Conservation (phyloP, 1,139 yeast species). For the Debaryomyces nepalensis region DNA sequence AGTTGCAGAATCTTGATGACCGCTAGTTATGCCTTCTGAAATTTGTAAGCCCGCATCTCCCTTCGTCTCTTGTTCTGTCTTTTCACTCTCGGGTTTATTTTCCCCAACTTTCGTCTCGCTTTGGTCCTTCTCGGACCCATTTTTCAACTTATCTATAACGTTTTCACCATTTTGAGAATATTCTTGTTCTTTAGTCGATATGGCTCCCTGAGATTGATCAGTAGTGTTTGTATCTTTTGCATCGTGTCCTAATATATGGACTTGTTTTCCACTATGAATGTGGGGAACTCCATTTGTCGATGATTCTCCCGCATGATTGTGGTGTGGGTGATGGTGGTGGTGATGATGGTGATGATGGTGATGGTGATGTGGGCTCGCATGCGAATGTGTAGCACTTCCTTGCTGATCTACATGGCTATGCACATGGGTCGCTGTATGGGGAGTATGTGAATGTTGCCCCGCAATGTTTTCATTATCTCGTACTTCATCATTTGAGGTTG, state of each 20-base stretch:
- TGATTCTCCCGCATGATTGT: conserved; percentile 6
- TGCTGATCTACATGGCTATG: neutral
- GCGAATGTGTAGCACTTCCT: conserved; percentile 18
- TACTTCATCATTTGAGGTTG: conserved; percentile 10
- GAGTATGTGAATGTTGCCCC: conserved; percentile 2
- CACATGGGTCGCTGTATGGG: neutral
- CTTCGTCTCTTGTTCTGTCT: neutral
- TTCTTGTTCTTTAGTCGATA: neutral
- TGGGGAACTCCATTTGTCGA: conserved; percentile 8
- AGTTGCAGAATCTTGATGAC: conserved; percentile 7
- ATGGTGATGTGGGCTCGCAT: conserved; percentile 16
- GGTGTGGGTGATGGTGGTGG: conserved; percentile 19
- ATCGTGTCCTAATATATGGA: neutral
- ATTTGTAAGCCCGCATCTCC: neutral
- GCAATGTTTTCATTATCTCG: neutral
- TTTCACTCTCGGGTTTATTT: conserved; percentile 6
- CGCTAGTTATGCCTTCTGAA: neutral
- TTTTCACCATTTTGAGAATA: neutral
- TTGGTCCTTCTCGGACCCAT: neutral
- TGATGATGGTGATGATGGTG: conserved; percentile 21
- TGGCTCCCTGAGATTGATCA: neutral
- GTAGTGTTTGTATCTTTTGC: neutral
- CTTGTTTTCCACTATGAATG: conserved; percentile 5
- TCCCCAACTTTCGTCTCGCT: conserved; percentile 7
- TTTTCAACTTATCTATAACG: neutral